Base-by-base conservation (phyloP, 164 flowering plant species). In the Dillenia suffruticosa region DNA sequence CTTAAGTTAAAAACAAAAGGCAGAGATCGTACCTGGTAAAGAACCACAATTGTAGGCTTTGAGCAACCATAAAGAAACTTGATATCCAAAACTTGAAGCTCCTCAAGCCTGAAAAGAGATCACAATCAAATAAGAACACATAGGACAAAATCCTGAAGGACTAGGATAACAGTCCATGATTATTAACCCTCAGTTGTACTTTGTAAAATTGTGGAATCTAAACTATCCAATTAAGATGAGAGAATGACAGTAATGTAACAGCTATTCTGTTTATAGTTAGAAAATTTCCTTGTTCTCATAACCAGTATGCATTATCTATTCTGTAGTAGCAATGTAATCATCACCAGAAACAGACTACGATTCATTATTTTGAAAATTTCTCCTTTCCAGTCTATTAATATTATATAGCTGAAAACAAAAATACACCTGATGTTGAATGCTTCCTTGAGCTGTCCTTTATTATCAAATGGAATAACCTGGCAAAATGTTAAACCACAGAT, bases 61-160 rank as follows among this genome's bases (percentile, higher is more conserved):
- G 88, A 63, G 76, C 96, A 95, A 52, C 97, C 99, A 70, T 81
- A 87, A 3, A 95, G 85, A 70, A 95, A 95, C 73, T 95, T 89
- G 75, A 95, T 92, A 77, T 95, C 99, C 81, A 95, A 68, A 71
- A 95, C 97, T 72, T 95, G 99, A 73, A 95, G 97, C 77, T 92
- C 99, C 79, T 92, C 99, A 61, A 95, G 97, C 87, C 99, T 95
- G 82, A 68, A 79, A 70, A 17, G 56, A 64, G 46, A 48, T 43
- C 5, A 61, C 24, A 61, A 12, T n/a, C 24, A 57, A 49, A 51
- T 51, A 40, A 63, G 57, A 47, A 2, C 15, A 4, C 32, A 44
- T 16, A 52, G 11, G 6, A 32, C 40, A 32, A 32, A 32, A 32
- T 32, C 40, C 40, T 4, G 40, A 32, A 32, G 40, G 7, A 32